These are phyloP conservation scores for Nelumbo lutea DNA, from an alignment of 164 flowering plant genomes.

Conservation along the genomic window DNA sequence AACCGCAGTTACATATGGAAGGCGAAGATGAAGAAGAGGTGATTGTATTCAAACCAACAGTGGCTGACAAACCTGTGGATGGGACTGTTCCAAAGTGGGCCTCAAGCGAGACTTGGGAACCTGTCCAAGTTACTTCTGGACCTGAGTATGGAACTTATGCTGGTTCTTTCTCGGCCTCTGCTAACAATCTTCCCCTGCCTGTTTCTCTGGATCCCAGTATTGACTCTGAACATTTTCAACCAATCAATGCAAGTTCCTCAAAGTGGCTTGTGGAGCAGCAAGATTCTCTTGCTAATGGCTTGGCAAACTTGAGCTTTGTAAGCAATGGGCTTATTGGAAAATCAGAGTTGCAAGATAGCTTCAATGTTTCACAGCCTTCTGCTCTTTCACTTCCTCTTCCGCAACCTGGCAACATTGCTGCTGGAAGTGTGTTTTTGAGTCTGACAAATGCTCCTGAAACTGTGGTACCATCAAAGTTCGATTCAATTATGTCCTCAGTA, in stretches of 20 bases:
- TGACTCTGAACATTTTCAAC: slow-evolving; percentile 31
- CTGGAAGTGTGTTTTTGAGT: slow-evolving; percentile 19
- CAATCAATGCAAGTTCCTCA: slow-evolving; percentile 32
- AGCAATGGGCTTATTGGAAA: slow-evolving; percentile 44
- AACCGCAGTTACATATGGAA: slow-evolving; percentile 27
- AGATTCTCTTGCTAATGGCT: slow-evolving; percentile 35
- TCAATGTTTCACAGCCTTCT: slow-evolving; percentile 24
- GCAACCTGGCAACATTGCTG: slow-evolving; percentile 23
- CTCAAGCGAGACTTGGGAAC: slow-evolving; percentile 27
- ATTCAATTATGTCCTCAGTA: slow-evolving; percentile 35
- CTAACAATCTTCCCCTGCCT: slow-evolving; percentile 24
- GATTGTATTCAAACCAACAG: slow-evolving; percentile 78
- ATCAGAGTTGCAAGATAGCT: slow-evolving; percentile 28
- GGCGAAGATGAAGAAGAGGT: slow-evolving; percentile 91
- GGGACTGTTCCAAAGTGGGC: slow-evolving; percentile 20
- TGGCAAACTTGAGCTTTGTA: slow-evolving; percentile 39
- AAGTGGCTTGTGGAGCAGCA: slow-evolving; percentile 51
- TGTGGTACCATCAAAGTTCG: slow-evolving; percentile 39
- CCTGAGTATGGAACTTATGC: slow-evolving; percentile 25
- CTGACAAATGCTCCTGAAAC: slow-evolving; percentile 30
- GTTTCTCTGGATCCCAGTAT: slow-evolving; percentile 18
- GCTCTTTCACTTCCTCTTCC: slow-evolving; percentile 34
- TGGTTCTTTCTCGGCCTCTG: slow-evolving; percentile 26
- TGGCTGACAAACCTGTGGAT: slow-evolving; percentile 48
- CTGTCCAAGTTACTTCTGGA: slow-evolving; percentile 24